Conservation (phyloP, 1,139 yeast species). For the Meyerozyma smithsonii region DNA sequence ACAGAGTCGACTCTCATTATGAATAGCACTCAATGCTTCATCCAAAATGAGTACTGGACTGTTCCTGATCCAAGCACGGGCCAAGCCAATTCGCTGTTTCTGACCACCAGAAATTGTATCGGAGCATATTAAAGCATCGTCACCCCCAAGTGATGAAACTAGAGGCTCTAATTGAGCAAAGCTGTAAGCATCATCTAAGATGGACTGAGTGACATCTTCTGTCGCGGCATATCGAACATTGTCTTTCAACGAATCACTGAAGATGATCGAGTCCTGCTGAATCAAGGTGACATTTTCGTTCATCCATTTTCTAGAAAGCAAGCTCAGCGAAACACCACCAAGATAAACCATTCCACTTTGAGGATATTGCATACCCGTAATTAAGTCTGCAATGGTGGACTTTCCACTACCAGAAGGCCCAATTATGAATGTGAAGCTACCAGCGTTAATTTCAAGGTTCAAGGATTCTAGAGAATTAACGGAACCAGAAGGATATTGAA, state of each 20-base stretch:
- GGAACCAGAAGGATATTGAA: constrained; percentile 58
- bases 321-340: constrained; percentile 54
- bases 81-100: constrained; percentile 73
- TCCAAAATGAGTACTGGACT: constrained; percentile 75
- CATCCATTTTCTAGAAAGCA: constrained; percentile 49
- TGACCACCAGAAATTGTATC: constrained; percentile 88
- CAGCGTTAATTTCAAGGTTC: constrained; percentile 39
- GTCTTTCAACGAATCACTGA: constrained; percentile 56
- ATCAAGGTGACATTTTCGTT: constrained; percentile 63
- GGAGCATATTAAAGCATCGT: constrained; percentile 47
- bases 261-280: constrained; percentile 65
- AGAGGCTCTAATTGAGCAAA: constrained; percentile 50
- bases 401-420: constrained; percentile 94
- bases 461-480: constrained; percentile 44
- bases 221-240: constrained; percentile 53
- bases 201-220: constrained; percentile 19
- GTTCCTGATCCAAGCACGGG: constrained; percentile 72
- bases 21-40: constrained; percentile 83
- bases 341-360: constrained; percentile 8
- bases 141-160: constrained; percentile 47
- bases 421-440: constrained; percentile 55
- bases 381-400: constrained; percentile 66
- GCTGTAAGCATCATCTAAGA: constrained; percentile 43
- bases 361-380: constrained; percentile 54
- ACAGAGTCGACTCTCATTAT: constrained; percentile 39